Conservation (phyloP, 2,329 filamentous ascomycete species). For the Diplocarpon mali region DNA sequence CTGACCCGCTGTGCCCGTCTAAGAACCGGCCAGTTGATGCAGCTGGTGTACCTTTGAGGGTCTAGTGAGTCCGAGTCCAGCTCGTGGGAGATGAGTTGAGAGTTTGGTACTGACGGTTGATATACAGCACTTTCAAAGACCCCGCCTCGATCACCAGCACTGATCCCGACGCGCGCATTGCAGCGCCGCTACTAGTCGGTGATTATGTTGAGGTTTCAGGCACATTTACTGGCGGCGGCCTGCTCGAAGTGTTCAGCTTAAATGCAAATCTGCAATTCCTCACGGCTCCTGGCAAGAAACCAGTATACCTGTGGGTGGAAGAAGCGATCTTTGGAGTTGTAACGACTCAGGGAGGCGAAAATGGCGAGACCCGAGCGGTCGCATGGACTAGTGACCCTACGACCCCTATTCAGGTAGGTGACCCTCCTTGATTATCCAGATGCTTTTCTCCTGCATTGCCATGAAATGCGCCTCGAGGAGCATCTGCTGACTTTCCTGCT, state of each 20-base stretch:
- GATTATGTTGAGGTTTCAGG: slow-evolving; percentile 33
- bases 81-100: slow-evolving; percentile 1
- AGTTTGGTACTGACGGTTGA: background rate
- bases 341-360: slow-evolving; percentile 27
- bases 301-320: slow-evolving; percentile 32
- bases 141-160: slow-evolving; percentile 5
- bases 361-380: slow-evolving; percentile 26
- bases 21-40: slow-evolving; percentile 25
- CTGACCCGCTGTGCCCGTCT: slow-evolving; percentile 29
- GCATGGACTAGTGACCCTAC: slow-evolving; percentile 29
- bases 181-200: slow-evolving; percentile 32
- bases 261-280: slow-evolving; percentile 31
- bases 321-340: slow-evolving; percentile 30
- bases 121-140: slow-evolving; percentile 7
- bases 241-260: slow-evolving; percentile 28
- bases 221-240: slow-evolving; percentile 24
- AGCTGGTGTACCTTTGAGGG: background rate
- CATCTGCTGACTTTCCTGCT: too few relatives aligned
- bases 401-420: slow-evolving; percentile 12
- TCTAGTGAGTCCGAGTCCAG: background rate
- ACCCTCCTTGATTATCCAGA: too few relatives aligned
- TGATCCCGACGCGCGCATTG: slow-evolving; percentile 29
- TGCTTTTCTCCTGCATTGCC: too few relatives aligned
- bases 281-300: slow-evolving; percentile 22
- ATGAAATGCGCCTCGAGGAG: too few relatives aligned